Evolutionary conservation across 177 flowering plant genomes (phyloP).

Genomic region (Vitis hybrid): DNA sequence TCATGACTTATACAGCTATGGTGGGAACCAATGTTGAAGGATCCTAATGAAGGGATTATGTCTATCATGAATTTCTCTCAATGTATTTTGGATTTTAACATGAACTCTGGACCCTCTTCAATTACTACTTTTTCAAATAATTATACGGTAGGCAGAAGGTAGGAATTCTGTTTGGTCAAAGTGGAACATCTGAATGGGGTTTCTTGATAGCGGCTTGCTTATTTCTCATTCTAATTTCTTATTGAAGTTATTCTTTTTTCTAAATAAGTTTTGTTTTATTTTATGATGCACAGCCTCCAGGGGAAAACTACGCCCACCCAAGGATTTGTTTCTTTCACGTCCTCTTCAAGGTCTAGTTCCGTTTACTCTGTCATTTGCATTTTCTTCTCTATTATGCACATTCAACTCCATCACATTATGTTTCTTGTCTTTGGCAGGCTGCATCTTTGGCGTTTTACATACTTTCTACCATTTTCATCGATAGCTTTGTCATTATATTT

Average conservation of each 20-base stretch:
- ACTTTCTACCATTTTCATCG: slow-evolving; percentile 75
- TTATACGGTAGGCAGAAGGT: background rate
- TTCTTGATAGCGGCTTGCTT: background rate
- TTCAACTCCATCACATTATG: background rate
- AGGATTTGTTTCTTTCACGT: slow-evolving; percentile 91
- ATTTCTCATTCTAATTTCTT: too few species aligned
- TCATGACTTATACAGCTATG: too few species aligned
- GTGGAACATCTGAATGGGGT: background rate
- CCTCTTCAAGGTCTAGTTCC: slow-evolving; percentile 71
- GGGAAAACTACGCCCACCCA: slow-evolving; percentile 85
- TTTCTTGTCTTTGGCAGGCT: slow-evolving; percentile 51
- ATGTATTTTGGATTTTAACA: background rate
- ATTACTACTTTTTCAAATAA: background rate
- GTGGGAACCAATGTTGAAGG: background rate
- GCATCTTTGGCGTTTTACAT: slow-evolving; percentile 93
- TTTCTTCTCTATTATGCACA: background rate
- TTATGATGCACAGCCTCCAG: slow-evolving; percentile 50
- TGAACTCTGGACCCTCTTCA: background rate
- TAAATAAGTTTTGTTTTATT: background rate
- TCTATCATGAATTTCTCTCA: background rate
- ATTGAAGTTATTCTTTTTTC: background rate
- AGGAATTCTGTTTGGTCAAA: background rate
- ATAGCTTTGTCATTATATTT: slow-evolving; percentile 88
- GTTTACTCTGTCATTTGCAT: slow-evolving; percentile 2
- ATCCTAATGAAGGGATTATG: background rate